Conservation (phyloP, 1,284 basidiomycete genomes). For the Omphalotus olearius region DNA sequence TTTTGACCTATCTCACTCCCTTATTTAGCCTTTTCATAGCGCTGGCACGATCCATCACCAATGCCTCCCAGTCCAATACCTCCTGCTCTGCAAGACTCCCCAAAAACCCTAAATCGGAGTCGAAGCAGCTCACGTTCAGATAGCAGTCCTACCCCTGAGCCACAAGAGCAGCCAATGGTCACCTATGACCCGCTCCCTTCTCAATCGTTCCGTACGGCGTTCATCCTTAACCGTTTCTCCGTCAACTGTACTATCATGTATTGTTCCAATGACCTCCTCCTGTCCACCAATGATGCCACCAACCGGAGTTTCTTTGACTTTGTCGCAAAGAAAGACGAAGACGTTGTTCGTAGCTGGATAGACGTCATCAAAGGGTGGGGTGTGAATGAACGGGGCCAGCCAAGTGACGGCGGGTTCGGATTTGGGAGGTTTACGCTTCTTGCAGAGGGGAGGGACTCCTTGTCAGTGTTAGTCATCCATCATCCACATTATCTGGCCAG, state of each 20-base stretch:
- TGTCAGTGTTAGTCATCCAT: slow-evolving; percentile 32
- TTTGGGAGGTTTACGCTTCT: slow-evolving; percentile 63
- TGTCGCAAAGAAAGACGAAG: slow-evolving; percentile 56
- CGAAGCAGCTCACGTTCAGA: neutral
- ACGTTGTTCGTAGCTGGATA: slow-evolving; percentile 63
- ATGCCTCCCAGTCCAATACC: slow-evolving; percentile 46
- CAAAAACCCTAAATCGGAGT: neutral
- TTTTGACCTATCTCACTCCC: slow-evolving; percentile 1
- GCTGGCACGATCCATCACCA: slow-evolving; percentile 69
- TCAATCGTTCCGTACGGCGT: slow-evolving; percentile 63
- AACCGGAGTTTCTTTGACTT: slow-evolving; percentile 73
- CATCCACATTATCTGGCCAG: slow-evolving; percentile 6
- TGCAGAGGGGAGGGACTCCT: slow-evolving; percentile 53
- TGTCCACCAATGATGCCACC: slow-evolving; percentile 44
- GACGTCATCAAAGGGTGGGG: slow-evolving; percentile 74
- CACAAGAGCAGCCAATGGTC: slow-evolving; percentile 6
- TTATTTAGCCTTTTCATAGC: slow-evolving; percentile 32
- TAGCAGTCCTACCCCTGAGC: slow-evolving; percentile 12
- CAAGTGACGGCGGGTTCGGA: slow-evolving; percentile 76
- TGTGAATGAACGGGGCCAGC: slow-evolving; percentile 73
- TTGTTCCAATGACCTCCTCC: slow-evolving; percentile 65
- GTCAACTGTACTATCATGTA: slow-evolving; percentile 58
- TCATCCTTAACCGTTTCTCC: slow-evolving; percentile 73
- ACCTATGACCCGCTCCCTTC: slow-evolving; percentile 54
- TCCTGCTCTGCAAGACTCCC: neutral